Percentiles rank a stretch among this genome's conserved stretches.
These are phyloP conservation scores for Hymenochaete sp. DNA, from an alignment of 1,284 basidiomycete species.

Conservation along the genomic window DNA sequence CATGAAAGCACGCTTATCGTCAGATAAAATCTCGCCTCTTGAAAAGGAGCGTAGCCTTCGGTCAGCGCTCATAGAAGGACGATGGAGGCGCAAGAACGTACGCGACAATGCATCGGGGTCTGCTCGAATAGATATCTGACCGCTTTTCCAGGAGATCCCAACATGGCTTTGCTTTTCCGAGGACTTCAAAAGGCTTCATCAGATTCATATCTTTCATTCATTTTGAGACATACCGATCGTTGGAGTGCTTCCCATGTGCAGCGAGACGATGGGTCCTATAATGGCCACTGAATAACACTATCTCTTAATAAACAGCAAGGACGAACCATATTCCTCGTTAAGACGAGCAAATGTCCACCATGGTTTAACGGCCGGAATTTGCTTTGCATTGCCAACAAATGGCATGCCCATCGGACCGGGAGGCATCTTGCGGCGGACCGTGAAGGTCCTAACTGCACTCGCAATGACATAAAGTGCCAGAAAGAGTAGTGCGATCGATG, in stretches of 20 bases:
- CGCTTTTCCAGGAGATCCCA: slow-evolving; percentile 48
- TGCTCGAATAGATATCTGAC: slow-evolving; percentile 41
- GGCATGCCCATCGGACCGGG: slow-evolving; percentile 38
- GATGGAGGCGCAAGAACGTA: slow-evolving; percentile 20
- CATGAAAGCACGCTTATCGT: slow-evolving; percentile 42
- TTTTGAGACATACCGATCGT: slow-evolving; percentile 30
- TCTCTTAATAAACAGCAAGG: too few species aligned
- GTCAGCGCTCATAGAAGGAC: background rate
- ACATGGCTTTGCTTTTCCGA: slow-evolving; percentile 41
- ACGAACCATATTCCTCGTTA: slow-evolving; percentile 39
- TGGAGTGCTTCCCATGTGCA: slow-evolving; percentile 44
- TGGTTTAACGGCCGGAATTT: slow-evolving; percentile 38
- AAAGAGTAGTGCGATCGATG: too few species aligned
- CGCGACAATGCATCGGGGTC: slow-evolving; percentile 41
- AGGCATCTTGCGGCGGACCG: slow-evolving; percentile 34
- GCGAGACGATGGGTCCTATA: slow-evolving; percentile 42
- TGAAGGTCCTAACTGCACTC: too few species aligned
- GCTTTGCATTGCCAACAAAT: slow-evolving; percentile 39
- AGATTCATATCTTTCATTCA: slow-evolving; percentile 9
- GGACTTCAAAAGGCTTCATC: slow-evolving; percentile 25
- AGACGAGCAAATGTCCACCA: slow-evolving; percentile 44
- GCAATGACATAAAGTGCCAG: too few species aligned
- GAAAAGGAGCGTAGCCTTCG: background rate
- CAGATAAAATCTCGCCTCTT: slow-evolving; percentile 42
- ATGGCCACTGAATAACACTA: too few species aligned